phyloP scores from a whole-genome alignment of 2,329 filamentous ascomycete species.

The Aspergillus hortae region DNA sequence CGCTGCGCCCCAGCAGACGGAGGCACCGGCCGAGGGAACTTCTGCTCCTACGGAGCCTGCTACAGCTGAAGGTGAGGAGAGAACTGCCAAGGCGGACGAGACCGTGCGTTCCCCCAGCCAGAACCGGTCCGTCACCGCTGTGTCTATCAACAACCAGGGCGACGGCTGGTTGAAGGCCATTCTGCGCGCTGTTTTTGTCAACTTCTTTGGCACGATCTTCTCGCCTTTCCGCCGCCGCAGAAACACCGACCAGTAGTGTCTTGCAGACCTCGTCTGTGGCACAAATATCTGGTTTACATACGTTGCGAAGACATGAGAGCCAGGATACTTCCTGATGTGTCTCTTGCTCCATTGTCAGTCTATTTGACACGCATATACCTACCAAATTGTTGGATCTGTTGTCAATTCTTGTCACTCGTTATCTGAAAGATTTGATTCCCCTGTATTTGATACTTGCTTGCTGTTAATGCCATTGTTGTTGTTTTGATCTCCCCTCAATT shows the following conservation, averaged over 20 bases:
- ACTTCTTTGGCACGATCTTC: constrained; percentile 39
- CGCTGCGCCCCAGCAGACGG: constrained; percentile 6
- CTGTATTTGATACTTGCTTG: constrained; percentile 31
- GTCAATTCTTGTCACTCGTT: constrained; percentile 16
- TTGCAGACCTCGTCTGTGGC: neutral
- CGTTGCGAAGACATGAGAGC: neutral
- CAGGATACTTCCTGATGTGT: neutral
- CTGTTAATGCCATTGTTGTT: constrained; percentile 8
- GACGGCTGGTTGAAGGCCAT: constrained; percentile 41
- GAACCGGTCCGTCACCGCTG: constrained; percentile 38
- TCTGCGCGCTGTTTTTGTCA: constrained; percentile 38
- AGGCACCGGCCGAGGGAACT: constrained; percentile 1
- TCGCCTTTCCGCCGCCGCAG: constrained; percentile 36
- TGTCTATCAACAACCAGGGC: constrained; percentile 35
- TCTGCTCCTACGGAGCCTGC: constrained; percentile 4
- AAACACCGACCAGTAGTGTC: constrained; percentile 23
- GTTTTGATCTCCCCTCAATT: constrained; percentile 20
- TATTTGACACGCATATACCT: constrained; percentile 27
- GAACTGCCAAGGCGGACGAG: constrained; percentile 17
- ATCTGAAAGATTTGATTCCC: constrained; percentile 27
- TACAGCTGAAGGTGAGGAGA: constrained; percentile 6
- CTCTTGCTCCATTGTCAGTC: constrained; percentile 5
- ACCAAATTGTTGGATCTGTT: constrained; percentile 17
- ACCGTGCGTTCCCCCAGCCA: constrained; percentile 31
- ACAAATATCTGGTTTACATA: neutral